Evolutionary conservation across 164 flowering plant species (phyloP).

Genomic region (Warburgia ugandensis): DNA sequence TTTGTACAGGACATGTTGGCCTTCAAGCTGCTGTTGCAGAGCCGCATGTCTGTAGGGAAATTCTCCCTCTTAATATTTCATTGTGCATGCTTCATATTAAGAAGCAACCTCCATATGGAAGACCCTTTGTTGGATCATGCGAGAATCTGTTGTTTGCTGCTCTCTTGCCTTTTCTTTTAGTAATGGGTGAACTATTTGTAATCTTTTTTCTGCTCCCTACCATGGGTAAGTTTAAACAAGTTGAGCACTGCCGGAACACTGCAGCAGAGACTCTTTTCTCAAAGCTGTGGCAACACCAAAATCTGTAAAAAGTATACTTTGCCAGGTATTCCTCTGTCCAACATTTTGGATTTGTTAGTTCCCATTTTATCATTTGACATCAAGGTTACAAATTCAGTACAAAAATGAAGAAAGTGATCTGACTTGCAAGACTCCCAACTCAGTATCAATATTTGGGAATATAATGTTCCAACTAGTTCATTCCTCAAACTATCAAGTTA

Average conservation of each 20-base stretch:
- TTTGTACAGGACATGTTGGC: conserved; percentile 71
- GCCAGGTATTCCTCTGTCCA: conserved; percentile 51
- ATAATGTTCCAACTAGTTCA: too few species aligned
- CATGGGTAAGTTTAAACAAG: background rate
- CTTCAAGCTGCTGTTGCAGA: conserved; percentile 85
- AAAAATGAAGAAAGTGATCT: too few species aligned
- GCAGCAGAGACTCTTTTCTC: conserved; percentile 54
- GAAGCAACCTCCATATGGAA: conserved; percentile 88
- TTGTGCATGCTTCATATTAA: conserved; percentile 89
- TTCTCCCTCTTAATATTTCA: conserved; percentile 75
- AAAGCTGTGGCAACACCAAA: conserved; percentile 70
- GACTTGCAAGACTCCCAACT: too few species aligned
- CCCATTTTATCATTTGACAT: background rate
- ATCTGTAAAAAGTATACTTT: conserved; percentile 73
- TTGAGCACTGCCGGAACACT: conserved; percentile 51
- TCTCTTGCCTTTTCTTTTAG: background rate
- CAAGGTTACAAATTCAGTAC: too few species aligned
- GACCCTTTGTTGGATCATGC: conserved; percentile 73
- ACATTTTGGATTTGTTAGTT: background rate
- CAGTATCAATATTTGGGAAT: too few species aligned
- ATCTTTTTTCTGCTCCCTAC: background rate
- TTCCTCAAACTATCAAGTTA: too few species aligned
- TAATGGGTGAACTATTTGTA: background rate
- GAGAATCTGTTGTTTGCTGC: conserved; percentile 43
- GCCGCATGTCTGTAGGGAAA: conserved; percentile 70